Conservation (phyloP, 2,329 filamentous ascomycete species). For the Aureobasidium sp. region DNA sequence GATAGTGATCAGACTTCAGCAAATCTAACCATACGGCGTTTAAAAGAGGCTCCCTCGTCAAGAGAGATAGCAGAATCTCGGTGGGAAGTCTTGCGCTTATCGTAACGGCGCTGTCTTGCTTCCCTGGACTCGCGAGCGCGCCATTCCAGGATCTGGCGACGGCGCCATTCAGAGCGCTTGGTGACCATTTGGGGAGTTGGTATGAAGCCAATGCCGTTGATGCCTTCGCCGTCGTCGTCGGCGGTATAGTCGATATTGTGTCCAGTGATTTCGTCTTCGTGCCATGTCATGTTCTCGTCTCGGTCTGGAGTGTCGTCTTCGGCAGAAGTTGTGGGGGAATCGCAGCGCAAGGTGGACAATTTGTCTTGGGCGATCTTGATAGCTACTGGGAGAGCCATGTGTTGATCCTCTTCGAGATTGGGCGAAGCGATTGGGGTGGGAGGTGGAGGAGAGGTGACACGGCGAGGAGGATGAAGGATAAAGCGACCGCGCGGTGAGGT, state of each 20-base stretch:
- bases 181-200: slow-evolving; percentile 53
- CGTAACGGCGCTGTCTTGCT: slow-evolving; percentile 48
- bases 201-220: slow-evolving; percentile 56
- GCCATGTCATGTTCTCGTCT: slow-evolving; percentile 41
- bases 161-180: slow-evolving; percentile 46
- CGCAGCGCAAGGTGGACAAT: neutral
- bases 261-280: slow-evolving; percentile 54
- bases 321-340: neutral
- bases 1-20: slow-evolving; percentile 6
- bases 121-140: slow-evolving; percentile 50
- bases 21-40: slow-evolving; percentile 17
- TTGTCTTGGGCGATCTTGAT: slow-evolving; percentile 7
- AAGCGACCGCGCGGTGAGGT: neutral
- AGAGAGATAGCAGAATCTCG: slow-evolving; percentile 11
- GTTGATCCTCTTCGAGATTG: neutral
- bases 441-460: slow-evolving; percentile 7
- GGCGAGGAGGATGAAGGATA: slow-evolving; percentile 5
- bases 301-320: neutral
- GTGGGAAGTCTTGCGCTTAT: slow-evolving; percentile 34
- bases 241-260: slow-evolving; percentile 41
- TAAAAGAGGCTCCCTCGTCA: slow-evolving; percentile 7
- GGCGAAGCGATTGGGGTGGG: slow-evolving; percentile 2
- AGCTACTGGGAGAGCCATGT: neutral
- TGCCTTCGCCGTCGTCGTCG: slow-evolving; percentile 54
- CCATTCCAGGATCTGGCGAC: slow-evolving; percentile 53